A percentile compares a stretch with the other conserved stretches of the same genome.
Conservation (phyloP, 257 asterid species). For the Paraleonurus japonicus region DNA sequence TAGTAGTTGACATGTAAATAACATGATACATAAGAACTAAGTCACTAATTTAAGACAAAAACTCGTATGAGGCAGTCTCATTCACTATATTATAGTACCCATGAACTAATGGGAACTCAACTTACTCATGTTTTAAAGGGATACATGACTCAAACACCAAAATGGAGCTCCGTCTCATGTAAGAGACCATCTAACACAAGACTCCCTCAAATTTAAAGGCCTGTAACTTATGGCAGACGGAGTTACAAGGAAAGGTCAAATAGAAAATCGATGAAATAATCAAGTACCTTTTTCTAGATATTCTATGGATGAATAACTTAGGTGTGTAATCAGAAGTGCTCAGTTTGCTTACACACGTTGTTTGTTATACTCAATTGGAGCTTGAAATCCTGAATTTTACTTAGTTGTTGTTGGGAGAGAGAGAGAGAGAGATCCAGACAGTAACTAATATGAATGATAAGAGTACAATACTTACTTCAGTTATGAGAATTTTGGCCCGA, state of each 20-base stretch:
- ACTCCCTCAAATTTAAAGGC: too few relatives aligned
- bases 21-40: neutral
- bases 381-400: neutral
- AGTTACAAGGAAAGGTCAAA: neutral
- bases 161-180: too few relatives aligned
- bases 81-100: too few relatives aligned
- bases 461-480: slow-evolving; percentile 58
- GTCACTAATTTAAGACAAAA: too few relatives aligned
- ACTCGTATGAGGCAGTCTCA: too few relatives aligned
- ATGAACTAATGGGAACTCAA: too few relatives aligned
- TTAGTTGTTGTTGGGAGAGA: too few relatives aligned
- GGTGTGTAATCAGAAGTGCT: slow-evolving; percentile 1
- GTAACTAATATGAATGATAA: neutral
- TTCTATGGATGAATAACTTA: neutral
- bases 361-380: neutral
- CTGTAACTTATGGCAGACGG: too few relatives aligned
- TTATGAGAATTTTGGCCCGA: slow-evolving; percentile 90
- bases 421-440: neutral
- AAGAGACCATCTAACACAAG: too few relatives aligned
- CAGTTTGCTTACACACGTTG: neutral
- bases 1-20: neutral
- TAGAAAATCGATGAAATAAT: neutral
- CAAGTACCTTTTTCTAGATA: neutral
- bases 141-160: too few relatives aligned
- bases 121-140: too few relatives aligned